Conservation (phyloP, 164 flowering plant species). For the Liriodendron chinense region DNA sequence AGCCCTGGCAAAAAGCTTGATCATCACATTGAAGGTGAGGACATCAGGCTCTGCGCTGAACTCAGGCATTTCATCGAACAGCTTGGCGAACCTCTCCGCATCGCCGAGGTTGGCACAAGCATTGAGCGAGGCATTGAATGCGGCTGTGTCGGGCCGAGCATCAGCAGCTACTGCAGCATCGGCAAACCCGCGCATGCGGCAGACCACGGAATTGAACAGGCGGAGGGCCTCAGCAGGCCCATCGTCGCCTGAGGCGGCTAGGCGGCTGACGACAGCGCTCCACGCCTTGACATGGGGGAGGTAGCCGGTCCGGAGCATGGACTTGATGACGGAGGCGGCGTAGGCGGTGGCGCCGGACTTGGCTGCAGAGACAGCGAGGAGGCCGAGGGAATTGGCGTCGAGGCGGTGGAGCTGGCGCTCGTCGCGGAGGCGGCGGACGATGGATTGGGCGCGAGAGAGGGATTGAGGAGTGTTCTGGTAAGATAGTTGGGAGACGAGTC, state of each 20-base stretch:
- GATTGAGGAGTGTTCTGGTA: constrained; percentile 50
- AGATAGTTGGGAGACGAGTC: constrained; percentile 78
- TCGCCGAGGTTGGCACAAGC: constrained; percentile 87
- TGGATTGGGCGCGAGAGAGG: constrained; percentile 76
- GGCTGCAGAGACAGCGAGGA: constrained; percentile 76
- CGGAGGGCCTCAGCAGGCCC: constrained; percentile 63
- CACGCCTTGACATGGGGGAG: constrained; percentile 96
- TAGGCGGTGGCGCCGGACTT: constrained; percentile 66
- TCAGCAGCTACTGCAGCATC: constrained; percentile 37
- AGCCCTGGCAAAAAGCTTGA: constrained; percentile 78
- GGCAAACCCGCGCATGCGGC: constrained; percentile 39
- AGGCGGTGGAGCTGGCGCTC: constrained; percentile 87
- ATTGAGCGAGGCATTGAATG: constrained; percentile 83
- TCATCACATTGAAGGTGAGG: constrained; percentile 80
- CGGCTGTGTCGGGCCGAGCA: constrained; percentile 76
- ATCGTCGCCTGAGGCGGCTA: constrained; percentile 67
- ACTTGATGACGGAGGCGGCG: constrained; percentile 69
- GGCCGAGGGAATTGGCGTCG: constrained; percentile 91
- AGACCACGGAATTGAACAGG: constrained; percentile 46
- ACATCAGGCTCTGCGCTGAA: constrained; percentile 65
- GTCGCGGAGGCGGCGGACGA: constrained; percentile 75
- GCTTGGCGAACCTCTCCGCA: constrained; percentile 33
- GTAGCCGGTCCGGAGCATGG: constrained; percentile 85
- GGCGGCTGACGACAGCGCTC: constrained; percentile 87
- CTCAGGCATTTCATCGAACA: constrained; percentile 83